Evolutionary conservation across 495 filamentous ascomycete species (phyloP), one percentile per base, ranked within the genome.

Genomic region (Neurospora sp.): DNA sequence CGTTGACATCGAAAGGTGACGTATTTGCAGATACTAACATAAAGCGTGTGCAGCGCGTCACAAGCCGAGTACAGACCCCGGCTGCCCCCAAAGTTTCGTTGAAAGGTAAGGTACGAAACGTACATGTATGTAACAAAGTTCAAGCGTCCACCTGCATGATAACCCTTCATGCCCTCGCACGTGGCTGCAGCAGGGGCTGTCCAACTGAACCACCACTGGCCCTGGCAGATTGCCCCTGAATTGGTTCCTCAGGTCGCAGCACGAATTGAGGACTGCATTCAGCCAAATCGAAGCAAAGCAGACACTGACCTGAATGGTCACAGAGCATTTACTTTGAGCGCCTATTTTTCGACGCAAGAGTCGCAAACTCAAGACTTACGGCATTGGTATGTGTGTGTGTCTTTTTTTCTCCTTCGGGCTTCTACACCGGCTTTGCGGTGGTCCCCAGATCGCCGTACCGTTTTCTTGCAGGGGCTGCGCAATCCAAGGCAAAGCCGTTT

Each of bases 401-500:
- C 41, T 38, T 39, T 54, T 54, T 9, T n/a, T 46, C 23, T 35
- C 31, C 38, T 31, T 40, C 18, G 16, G 12, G 12, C 54, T 35
- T 62, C 54, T 37, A 35, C 54, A 66, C 54, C 54, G 54, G 73
- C 76, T 76, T 73, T 46, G 77, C 73, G 46, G 71, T 72, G 35
- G 70, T 46, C 60, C 72, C 39, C 27, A 66, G 16, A 46, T 69
- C 39, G 42, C 44, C 41, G 71, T 60, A 60, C 71, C 71, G 31
- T 69, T 41, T 69, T 60, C 54, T 71, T 39, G 71, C 27, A 60
- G 73, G 62, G 38, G 42, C 31, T 46, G 39, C 27, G 27, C 54
- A 62, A 71, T 44, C 77, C 76, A 76, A 75, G 76, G 73, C 77
- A 75, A 76, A 77, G 77, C 81, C 79, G 79, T 82, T 82, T 81